Conservation (phyloP, 2,329 filamentous ascomycete genomes). For the Corniculantispora saksenae region DNA sequence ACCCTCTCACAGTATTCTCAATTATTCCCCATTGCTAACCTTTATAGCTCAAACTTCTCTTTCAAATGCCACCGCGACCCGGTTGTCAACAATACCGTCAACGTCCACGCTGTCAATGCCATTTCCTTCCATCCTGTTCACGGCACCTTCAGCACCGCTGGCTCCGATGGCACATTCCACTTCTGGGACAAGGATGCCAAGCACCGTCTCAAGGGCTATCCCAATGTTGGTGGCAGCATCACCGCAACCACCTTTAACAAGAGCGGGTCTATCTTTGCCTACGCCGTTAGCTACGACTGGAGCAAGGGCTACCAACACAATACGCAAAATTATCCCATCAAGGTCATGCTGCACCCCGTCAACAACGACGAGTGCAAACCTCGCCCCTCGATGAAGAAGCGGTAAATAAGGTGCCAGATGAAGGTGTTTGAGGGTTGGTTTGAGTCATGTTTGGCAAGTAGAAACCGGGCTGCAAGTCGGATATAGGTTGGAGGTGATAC, state of each 20-base stretch:
- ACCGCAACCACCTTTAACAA: constrained; percentile 89
- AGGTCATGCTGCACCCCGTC: constrained; percentile 84
- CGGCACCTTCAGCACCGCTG: constrained; percentile 97
- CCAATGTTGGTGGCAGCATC: constrained; percentile 81
- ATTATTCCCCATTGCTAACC: constrained; percentile 8
- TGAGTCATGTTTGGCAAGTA: not conserved
- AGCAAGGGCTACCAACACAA: constrained; percentile 92
- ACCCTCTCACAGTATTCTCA: not conserved
- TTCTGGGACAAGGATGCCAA: constrained; percentile 95
- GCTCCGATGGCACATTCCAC: constrained; percentile 93
- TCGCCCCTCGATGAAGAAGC: constrained; percentile 60
- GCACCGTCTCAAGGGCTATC: constrained; percentile 86
- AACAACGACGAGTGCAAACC: constrained; percentile 63
- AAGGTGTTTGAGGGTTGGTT: not conserved
- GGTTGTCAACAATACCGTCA: constrained; percentile 72
- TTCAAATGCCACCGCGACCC: constrained; percentile 98
- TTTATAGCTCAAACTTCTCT: constrained; percentile 82
- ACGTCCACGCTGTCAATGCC: constrained; percentile 93
- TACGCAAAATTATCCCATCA: constrained; percentile 70
- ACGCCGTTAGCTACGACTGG: constrained; percentile 96
- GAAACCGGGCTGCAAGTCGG: not conserved
- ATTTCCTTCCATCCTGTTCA: constrained; percentile 97
- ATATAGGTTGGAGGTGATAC: not conserved
- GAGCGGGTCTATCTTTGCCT: constrained; percentile 80
- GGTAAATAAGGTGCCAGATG: constrained; percentile 38